Percentiles rank a stretch among this genome's conserved stretches.
Conservation (phyloP, 768 basidiomycete species). For the Clitopilus passeckerianus region DNA sequence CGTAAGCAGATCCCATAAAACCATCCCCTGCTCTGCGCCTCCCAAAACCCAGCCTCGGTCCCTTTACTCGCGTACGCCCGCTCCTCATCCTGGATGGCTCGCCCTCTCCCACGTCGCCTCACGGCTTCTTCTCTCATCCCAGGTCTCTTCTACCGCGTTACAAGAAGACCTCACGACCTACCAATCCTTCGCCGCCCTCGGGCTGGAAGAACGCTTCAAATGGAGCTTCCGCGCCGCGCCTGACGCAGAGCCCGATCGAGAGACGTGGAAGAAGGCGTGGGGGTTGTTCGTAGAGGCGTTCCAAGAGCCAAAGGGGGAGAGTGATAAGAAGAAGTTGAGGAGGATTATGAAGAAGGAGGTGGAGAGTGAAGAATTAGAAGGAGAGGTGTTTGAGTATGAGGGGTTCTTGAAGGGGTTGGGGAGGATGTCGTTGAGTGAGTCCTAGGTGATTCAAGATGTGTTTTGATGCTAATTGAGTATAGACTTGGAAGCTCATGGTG, state of each 20-base stretch:
- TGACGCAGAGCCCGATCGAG: conserved; percentile 51
- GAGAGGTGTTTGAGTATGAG: conserved; percentile 70
- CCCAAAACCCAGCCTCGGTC: conserved; percentile 65
- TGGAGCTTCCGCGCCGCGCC: conserved; percentile 31
- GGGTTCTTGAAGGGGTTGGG: conserved; percentile 71
- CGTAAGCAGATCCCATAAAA: conserved; percentile 53
- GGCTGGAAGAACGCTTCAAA: conserved; percentile 65
- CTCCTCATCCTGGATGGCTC: conserved; percentile 63
- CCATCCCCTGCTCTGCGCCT: conserved; percentile 72
- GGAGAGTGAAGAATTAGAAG: conserved; percentile 36
- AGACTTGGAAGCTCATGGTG: conserved; percentile 86
- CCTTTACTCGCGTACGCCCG: conserved; percentile 59
- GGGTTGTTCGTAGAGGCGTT: conserved; percentile 57
- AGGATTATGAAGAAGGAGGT: conserved; percentile 49
- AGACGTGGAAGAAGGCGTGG: conserved; percentile 65
- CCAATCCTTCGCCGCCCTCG: conserved; percentile 62
- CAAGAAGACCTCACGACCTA: conserved; percentile 52
- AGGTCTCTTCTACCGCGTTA: conserved; percentile 36
- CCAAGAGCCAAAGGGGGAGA: conserved; percentile 42
- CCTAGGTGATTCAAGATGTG: conserved; percentile 1
- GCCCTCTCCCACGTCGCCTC: conserved; percentile 67
- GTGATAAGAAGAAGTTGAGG: conserved; percentile 54
- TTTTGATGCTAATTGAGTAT: not conserved
- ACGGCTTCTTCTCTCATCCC: conserved; percentile 51
- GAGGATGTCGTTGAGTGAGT: conserved; percentile 76